Percentiles rank a stretch among this genome's conserved stretches.
phyloP scores from a whole-genome alignment of 2,329 filamentous ascomycete genomes.

The Periconia sp. region DNA sequence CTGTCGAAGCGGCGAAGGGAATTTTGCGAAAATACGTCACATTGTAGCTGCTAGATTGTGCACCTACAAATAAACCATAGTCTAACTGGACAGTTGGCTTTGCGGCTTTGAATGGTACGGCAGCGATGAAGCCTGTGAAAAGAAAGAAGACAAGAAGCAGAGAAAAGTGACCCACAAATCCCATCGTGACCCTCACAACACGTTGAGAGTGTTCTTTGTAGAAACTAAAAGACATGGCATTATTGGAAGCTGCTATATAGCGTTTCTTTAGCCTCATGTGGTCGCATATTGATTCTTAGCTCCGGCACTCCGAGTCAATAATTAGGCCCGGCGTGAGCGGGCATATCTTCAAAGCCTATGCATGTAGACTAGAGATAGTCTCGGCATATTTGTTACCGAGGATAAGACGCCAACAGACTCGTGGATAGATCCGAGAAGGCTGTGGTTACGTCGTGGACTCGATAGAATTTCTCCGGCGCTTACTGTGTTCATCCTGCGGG shows the following conservation, averaged over 20 bases:
- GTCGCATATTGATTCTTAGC: conserved; percentile 27
- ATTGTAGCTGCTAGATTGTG: conserved; percentile 60
- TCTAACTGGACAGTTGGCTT: conserved; percentile 36
- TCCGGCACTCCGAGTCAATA: conserved; percentile 28
- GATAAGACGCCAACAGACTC: not conserved
- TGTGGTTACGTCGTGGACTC: not conserved
- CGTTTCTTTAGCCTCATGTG: conserved; percentile 28
- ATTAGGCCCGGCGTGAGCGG: no score
- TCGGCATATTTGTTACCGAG: conserved; percentile 19
- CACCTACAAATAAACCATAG: conserved; percentile 57
- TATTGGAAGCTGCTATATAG: conserved; percentile 9
- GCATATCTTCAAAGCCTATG: no score
- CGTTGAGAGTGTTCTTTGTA: conserved; percentile 8
- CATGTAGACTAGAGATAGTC: no score
- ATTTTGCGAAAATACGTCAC: conserved; percentile 67
- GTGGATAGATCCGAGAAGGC: not conserved
- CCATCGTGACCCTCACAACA: not conserved
- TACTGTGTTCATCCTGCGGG: conserved; percentile 1
- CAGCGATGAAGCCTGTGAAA: conserved; percentile 7
- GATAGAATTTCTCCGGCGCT: conserved; percentile 18
- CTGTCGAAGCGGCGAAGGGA: conserved; percentile 65
- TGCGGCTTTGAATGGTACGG: conserved; percentile 3
- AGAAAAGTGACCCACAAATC: not conserved
- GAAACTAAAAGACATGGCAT: no score
- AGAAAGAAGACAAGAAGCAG: conserved; percentile 9